phyloP scores from a whole-genome alignment of 208 protist genomes.

The Crithidia thermophila region DNA sequence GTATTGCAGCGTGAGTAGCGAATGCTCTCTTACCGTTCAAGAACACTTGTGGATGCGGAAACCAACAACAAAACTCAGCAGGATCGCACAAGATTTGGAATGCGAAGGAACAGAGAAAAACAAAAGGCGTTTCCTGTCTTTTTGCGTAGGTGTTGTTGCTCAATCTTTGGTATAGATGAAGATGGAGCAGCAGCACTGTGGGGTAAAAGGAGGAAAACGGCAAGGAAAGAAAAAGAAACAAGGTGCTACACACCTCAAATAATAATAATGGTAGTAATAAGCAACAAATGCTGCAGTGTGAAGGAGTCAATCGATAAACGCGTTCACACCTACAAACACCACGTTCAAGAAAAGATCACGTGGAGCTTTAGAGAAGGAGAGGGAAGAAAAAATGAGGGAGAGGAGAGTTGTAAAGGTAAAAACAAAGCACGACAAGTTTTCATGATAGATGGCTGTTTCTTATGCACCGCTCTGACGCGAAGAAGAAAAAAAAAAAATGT shows the following conservation, averaged over 20 bases:
- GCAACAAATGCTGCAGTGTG: neutral
- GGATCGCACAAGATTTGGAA: neutral
- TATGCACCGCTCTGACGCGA: too few species aligned
- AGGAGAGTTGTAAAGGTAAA: conserved; percentile 1
- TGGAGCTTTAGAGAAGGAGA: conserved; percentile 12
- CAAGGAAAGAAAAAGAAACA: conserved; percentile 2
- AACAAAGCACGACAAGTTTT: neutral
- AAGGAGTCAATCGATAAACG: neutral
- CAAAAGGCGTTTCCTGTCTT: too few species aligned
- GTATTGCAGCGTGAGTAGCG: neutral
- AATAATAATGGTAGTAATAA: too few species aligned
- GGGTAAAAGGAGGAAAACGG: neutral
- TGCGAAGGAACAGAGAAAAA: neutral
- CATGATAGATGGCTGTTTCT: neutral
- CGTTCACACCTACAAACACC: neutral
- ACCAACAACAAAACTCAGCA: too few species aligned
- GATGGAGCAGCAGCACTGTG: neutral
- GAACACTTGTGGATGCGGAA: neutral
- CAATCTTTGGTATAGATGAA: neutral
- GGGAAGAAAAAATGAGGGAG: conserved; percentile 12
- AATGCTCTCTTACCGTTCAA: too few species aligned
- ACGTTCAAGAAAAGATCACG: neutral
- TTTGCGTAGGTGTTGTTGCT: conserved; percentile 4
- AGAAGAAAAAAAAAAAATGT: too few species aligned
- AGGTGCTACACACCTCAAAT: too few species aligned